Base-by-base conservation (phyloP, 2,329 filamentous ascomycete species). In the Ustilaginoidea virens region DNA sequence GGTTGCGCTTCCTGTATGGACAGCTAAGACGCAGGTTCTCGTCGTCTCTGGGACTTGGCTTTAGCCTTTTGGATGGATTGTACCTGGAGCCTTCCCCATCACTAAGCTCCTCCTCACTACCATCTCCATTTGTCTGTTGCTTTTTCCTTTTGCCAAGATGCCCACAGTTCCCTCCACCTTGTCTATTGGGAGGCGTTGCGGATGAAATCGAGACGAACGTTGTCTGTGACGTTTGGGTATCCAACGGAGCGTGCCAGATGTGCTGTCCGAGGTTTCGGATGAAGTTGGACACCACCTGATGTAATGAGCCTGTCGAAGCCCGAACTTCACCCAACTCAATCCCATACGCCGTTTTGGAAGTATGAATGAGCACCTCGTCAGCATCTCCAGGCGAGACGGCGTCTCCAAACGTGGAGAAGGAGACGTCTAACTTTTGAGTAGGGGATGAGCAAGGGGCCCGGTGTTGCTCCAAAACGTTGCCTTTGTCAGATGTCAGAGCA, bases 1-100 rank as follows among this genome's bases (percentile, higher is more conserved):
- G 56, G 23, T 62, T 61, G 9, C 58, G 47, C 38, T 58, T 59
- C 18, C 58, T 46, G 23, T 53, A 62, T 1, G 58, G 58, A 31
- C 58, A 62, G 29, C 56, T 58, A 4, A 57, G 36, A 2, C 53
- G 48, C 4, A 57, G 39, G 24, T 52, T 54, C 28, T 54, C 53
- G 1, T 57, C 53, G 0, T 55, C 53, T 20, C 38, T 43, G 0
- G 48, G 45, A 15, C 47, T 49, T 3, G 46, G 46, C 8, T 47
- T 42, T 0, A 41, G 23, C 11, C 50, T 43, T 32, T 57, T 57
- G 6, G 36, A 33, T 0, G 45, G 43, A 0, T 46, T 10, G 6
- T 39, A 43, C 0, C 45, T 48, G 0, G 42, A 45, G 2, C 49
- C 45, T 4, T 54, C 48, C 2, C 46, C 51, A 1, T 54, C 52